phyloP scores from a whole-genome alignment of 2,329 filamentous ascomycete species.

The Celoporthe dispersa region DNA sequence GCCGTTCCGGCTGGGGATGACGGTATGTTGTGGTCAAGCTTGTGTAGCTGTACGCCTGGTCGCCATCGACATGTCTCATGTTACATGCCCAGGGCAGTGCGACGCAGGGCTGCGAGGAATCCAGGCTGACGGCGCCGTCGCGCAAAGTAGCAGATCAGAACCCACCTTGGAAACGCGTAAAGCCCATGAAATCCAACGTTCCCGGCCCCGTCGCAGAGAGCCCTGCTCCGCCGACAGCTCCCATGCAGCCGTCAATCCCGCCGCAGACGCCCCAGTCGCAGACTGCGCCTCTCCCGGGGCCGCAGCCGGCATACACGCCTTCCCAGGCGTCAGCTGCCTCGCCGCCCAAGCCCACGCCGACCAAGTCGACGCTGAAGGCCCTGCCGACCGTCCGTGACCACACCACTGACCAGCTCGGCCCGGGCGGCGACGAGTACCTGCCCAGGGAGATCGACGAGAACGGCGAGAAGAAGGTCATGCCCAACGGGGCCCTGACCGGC shows the following conservation, averaged over 20 bases:
- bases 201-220: slow-evolving; percentile 60
- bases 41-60: slow-evolving; percentile 43
- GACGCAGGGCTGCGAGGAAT: slow-evolving; percentile 36
- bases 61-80: slow-evolving; percentile 37
- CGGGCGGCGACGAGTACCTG: slow-evolving; percentile 91
- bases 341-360: slow-evolving; percentile 79
- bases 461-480: slow-evolving; percentile 91
- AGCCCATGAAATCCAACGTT: slow-evolving; percentile 64
- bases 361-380: slow-evolving; percentile 87
- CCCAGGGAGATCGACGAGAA: slow-evolving; percentile 91
- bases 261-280: slow-evolving; percentile 36
- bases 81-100: slow-evolving; percentile 40
- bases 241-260: slow-evolving; percentile 43
- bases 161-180: slow-evolving; percentile 59
- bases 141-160: slow-evolving; percentile 50
- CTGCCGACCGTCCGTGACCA: slow-evolving; percentile 95
- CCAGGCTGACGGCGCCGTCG: slow-evolving; percentile 38
- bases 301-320: slow-evolving; percentile 41
- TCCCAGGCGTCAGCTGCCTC: slow-evolving; percentile 55
- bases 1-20: slow-evolving; percentile 65
- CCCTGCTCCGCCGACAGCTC: slow-evolving; percentile 57
- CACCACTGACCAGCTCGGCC: slow-evolving; percentile 91
- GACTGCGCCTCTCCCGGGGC: slow-evolving; percentile 37
- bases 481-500: slow-evolving; percentile 80
- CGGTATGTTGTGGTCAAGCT: slow-evolving; percentile 64